phyloP scores from a whole-genome alignment of 306 rosid species.

The Styphnolobium japonicum region DNA sequence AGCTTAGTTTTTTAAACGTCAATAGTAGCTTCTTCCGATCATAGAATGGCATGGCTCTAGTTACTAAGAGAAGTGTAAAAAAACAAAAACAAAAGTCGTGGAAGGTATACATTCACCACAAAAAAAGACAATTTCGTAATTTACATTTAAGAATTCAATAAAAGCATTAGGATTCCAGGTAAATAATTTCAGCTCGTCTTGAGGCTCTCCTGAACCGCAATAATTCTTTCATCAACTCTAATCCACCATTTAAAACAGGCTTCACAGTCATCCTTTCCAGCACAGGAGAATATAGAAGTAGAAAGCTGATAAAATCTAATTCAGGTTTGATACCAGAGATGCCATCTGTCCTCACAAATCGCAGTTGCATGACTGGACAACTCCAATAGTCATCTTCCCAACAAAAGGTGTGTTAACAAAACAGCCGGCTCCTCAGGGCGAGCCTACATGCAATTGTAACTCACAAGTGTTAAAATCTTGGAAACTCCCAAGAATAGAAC shows the following conservation, averaged over 20 bases:
- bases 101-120: background rate
- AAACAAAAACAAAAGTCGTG: background rate
- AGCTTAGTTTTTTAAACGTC: background rate
- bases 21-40: background rate
- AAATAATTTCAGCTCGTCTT: conserved; percentile 49
- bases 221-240: conserved; percentile 44
- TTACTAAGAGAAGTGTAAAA: background rate
- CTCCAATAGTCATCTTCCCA: conserved; percentile 30
- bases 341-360: conserved; percentile 44
- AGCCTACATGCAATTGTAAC: conserved; percentile 31
- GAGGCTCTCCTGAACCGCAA: conserved; percentile 55
- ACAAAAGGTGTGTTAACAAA: background rate
- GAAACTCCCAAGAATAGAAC: background rate
- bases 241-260: conserved; percentile 34
- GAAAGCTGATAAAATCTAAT: conserved; percentile 47
- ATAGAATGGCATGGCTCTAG: background rate
- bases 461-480: background rate
- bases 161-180: conserved; percentile 33
- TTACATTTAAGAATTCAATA: background rate
- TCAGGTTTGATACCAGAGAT: conserved; percentile 43
- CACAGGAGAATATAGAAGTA: conserved; percentile 46
- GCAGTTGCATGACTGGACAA: conserved; percentile 33
- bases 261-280: conserved; percentile 58
- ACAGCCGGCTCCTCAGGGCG: conserved; percentile 34
- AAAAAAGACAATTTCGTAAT: background rate